phyloP scores from a whole-genome alignment of 257 asterid genomes.

The Striga asiatica region DNA sequence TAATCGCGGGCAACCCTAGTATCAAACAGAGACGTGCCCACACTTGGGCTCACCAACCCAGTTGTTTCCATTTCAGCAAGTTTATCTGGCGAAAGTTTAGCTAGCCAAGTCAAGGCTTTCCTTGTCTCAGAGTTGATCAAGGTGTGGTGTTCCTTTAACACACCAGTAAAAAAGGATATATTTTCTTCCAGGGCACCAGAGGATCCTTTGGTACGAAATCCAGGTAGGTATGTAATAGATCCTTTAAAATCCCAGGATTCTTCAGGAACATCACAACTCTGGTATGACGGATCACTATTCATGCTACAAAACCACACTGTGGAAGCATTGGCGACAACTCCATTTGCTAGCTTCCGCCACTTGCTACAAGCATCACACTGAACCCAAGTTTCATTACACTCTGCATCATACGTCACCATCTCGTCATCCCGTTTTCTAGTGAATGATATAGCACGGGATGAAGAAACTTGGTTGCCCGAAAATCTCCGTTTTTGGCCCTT shows the following conservation, averaged over 20 bases:
- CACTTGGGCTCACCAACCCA: conserved; percentile 69
- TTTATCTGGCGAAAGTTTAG: conserved; percentile 65
- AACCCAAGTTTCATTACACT: conserved; percentile 67
- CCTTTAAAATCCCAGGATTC: conserved; percentile 65
- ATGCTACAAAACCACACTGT: conserved; percentile 93
- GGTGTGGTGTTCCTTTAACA: conserved; percentile 61
- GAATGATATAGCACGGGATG: conserved; percentile 20
- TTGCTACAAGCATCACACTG: conserved; percentile 96
- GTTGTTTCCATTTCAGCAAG: conserved; percentile 76
- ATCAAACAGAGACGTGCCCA: conserved; percentile 47
- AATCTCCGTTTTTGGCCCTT: conserved; percentile 14
- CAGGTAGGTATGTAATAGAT: conserved; percentile 60
- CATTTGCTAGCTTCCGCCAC: conserved; percentile 80
- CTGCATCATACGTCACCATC: conserved; percentile 21
- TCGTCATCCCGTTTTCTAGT: conserved; percentile 31
- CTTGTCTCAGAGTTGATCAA: conserved; percentile 54
- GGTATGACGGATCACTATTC: conserved; percentile 64
- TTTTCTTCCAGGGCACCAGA: conserved; percentile 67
- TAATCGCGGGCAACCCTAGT: conserved; percentile 43
- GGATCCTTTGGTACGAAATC: conserved; percentile 65
- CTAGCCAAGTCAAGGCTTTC: conserved; percentile 82
- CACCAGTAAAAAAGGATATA: conserved; percentile 56
- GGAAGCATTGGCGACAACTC: conserved; percentile 29
- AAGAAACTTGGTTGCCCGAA: conserved; percentile 16
- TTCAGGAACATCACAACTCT: conserved; percentile 71